Evolutionary conservation across 306 rosid species (phyloP), one percentile per base, ranked within the genome.

Genomic region (Boehmeria nivea): DNA sequence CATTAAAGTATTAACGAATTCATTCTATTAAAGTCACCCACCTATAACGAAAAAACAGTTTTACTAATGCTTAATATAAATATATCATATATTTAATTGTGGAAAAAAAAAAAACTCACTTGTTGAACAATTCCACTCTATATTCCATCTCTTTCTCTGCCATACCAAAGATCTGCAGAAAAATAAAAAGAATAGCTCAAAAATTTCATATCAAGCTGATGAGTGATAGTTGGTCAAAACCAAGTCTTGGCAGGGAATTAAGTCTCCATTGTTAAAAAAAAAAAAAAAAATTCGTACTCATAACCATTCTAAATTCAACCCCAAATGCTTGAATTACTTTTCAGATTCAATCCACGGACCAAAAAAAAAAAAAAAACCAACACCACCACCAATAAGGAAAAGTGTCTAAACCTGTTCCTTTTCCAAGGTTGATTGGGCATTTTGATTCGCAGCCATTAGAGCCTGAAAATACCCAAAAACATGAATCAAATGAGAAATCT

Each of bases 61-160:
- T n/a, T n/a, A n/a, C n/a, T n/a, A 31, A 10, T 4, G 36, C 9
- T 31, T 31, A 31, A 31, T 6, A 6, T 31, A 6, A 31, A 10
- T 4, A 31, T 6, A 31, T 31, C 36, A 31, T 31, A 31, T 31
- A 1, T 11, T 3, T 4, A 40, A 3, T 40, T 40, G n/a, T 40
- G 10, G n/a, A n/a, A n/a, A n/a, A 8, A 13, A 18, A 50, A 34
- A 34, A 59, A 60, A 80, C 89, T 62, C 76, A 91, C 95, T 91
- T 91, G 83, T 91, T 91, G 67, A 91, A 91, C 72, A 84, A 77
- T 67, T 91, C 96, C 8, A 91, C 99, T 69, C 95, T 78, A 64
- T 91, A 91, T 60, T 91, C 96, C 99, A 91, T 84, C 87, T 87
- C 96, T 76, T 91, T 84, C 67, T 91, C 99, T 51, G 93, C 99